A percentile compares a stretch with the other conserved stretches of the same genome.
Conservation (phyloP, 352 stramenopile genomes). For the Globisporangium iwayamae region DNA sequence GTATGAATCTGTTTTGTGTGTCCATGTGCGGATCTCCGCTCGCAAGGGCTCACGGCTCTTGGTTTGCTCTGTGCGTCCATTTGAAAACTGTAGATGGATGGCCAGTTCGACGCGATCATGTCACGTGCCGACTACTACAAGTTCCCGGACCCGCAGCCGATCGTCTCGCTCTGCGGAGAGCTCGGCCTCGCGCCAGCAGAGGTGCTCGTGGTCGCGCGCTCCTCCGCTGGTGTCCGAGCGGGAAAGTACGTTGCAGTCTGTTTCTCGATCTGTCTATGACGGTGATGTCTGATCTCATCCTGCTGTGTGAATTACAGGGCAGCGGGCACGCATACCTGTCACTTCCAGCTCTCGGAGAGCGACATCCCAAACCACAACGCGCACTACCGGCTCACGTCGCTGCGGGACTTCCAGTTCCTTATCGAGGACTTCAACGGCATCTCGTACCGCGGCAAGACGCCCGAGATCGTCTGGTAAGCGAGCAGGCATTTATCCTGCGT, state of each 20-base stretch:
- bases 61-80: neutral
- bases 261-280: too few relatives aligned
- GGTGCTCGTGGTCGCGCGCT: constrained; percentile 51
- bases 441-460: constrained; percentile 47
- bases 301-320: constrained; percentile 23
- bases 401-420: constrained; percentile 65
- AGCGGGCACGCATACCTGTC: constrained; percentile 52
- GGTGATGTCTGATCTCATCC: neutral
- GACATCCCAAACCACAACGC: constrained; percentile 74
- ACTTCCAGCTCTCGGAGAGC: constrained; percentile 62
- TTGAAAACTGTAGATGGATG: constrained; percentile 41
- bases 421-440: constrained; percentile 76
- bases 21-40: neutral
- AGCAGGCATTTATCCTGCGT: too few relatives aligned
- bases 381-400: constrained; percentile 56
- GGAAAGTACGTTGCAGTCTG: constrained; percentile 41
- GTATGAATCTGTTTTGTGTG: constrained; percentile 13
- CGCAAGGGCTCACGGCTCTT: neutral
- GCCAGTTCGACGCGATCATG: constrained; percentile 63
- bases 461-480: constrained; percentile 18
- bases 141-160: constrained; percentile 45
- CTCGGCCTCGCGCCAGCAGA: constrained; percentile 50
- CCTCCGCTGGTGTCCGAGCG: constrained; percentile 51
- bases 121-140: constrained; percentile 34
- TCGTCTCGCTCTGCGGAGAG: constrained; percentile 44